Evolutionary conservation across 805 yeast species (phyloP).

Genomic region (Metschnikowia reukaufii): DNA sequence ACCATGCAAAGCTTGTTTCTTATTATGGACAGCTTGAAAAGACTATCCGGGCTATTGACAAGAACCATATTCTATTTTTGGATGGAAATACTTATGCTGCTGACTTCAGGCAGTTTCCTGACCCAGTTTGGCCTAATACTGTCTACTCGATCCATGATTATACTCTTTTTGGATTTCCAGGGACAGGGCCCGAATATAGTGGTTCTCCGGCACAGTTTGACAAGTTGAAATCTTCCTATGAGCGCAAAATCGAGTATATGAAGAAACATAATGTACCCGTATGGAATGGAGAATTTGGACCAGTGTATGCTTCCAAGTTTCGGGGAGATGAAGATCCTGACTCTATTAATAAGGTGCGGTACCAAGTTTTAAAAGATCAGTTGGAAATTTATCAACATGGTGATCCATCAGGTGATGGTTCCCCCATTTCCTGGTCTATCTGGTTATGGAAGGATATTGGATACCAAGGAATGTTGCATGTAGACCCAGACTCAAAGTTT

Average conservation of each 20-base stretch:
- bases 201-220: conserved; percentile 37
- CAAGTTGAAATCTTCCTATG: conserved; percentile 39
- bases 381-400: conserved; percentile 44
- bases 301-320: conserved; percentile 45
- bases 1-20: conserved; percentile 40
- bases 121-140: conserved; percentile 37
- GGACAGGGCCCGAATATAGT: conserved; percentile 30
- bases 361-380: conserved; percentile 46
- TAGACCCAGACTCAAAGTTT: conserved; percentile 45
- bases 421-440: conserved; percentile 51
- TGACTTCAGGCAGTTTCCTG: conserved; percentile 51
- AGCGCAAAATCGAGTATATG: conserved; percentile 46
- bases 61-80: conserved; percentile 48
- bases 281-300: conserved; percentile 57
- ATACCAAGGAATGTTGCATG: conserved; percentile 50
- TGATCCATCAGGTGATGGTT: conserved; percentile 48
- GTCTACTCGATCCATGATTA: conserved; percentile 56
- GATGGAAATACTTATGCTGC: conserved; percentile 53
- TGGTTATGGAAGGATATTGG: conserved; percentile 57
- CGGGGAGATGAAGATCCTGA: conserved; percentile 44
- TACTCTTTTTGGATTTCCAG: conserved; percentile 46
- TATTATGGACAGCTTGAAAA: conserved; percentile 41
- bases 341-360: conserved; percentile 39
- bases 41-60: conserved; percentile 44
- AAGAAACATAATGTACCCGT: conserved; percentile 43